Evolutionary conservation across 2,329 filamentous ascomycete genomes (phyloP).

Genomic region (Aspergillus niger): DNA sequence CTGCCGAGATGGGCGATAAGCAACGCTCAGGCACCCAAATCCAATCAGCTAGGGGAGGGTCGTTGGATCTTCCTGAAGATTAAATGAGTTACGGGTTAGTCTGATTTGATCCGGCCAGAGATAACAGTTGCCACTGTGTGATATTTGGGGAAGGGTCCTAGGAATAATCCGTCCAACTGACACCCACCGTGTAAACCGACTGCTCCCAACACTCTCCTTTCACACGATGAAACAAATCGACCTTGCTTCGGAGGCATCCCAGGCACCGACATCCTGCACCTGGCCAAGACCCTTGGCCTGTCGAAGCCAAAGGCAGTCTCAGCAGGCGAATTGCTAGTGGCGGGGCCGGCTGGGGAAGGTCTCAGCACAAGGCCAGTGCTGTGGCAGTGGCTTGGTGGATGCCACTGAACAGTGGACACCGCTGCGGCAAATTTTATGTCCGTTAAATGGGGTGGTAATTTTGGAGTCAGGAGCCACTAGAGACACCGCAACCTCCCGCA

Average conservation of each 20-base stretch:
- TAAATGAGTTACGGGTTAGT: neutral
- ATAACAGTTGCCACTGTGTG: neutral
- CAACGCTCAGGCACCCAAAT: neutral
- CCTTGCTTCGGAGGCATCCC: neutral
- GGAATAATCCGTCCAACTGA: neutral
- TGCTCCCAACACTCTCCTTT: no score
- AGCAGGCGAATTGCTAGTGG: neutral
- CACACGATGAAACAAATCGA: neutral
- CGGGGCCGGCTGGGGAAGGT: neutral
- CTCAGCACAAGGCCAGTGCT: neutral
- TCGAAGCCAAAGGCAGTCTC: neutral
- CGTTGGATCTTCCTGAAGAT: conserved; percentile 1
- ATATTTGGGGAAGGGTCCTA: neutral
- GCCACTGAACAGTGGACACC: neutral
- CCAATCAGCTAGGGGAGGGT: neutral
- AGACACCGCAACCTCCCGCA: neutral
- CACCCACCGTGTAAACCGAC: neutral
- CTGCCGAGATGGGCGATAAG: neutral
- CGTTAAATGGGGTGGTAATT: neutral
- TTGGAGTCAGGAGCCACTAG: neutral
- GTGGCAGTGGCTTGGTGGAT: neutral
- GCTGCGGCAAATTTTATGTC: neutral
- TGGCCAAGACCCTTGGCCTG: neutral
- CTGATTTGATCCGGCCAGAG: neutral
- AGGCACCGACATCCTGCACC: neutral